phyloP scores from a whole-genome alignment of 2,329 filamentous ascomycete species.

The Colletotrichum camelliae region DNA sequence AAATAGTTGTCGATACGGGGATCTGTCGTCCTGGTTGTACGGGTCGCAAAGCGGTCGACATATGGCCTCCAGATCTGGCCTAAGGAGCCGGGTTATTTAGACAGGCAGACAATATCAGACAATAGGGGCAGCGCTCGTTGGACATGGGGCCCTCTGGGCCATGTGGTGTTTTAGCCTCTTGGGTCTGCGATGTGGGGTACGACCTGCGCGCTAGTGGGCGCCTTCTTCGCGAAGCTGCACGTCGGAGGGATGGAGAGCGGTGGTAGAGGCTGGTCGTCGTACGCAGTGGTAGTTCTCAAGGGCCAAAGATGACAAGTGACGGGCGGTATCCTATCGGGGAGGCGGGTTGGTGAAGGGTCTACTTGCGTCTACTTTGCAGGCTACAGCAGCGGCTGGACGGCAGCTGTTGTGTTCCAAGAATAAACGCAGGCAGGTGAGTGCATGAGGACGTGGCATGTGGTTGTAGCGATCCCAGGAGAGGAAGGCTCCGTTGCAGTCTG shows the following conservation, averaged over 20 bases:
- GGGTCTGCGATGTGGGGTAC: slow-evolving; percentile 15
- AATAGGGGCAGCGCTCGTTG: not conserved
- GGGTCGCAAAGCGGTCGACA: not conserved
- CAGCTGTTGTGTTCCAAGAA: slow-evolving; percentile 8
- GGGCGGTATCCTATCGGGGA: not conserved
- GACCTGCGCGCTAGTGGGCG: not conserved
- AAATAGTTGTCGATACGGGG: not conserved
- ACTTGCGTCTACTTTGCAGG: not conserved
- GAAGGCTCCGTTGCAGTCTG: not conserved
- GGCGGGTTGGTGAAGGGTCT: not conserved
- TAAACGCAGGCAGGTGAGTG: not conserved
- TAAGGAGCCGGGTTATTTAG: not conserved
- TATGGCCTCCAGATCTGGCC: not conserved
- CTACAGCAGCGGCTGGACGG: not conserved
- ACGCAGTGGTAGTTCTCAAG: not conserved
- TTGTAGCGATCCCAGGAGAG: slow-evolving; percentile 16
- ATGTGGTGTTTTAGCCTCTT: slow-evolving; percentile 20
- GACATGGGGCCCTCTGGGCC: not conserved
- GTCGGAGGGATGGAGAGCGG: not conserved
- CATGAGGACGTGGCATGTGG: slow-evolving; percentile 18
- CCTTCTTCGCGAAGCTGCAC: not conserved
- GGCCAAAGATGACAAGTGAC: not conserved
- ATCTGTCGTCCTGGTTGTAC: not conserved
- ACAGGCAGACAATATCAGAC: slow-evolving; percentile 1
- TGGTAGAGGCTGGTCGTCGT: not conserved